Percentiles rank a stretch among this genome's conserved stretches.
Evolutionary conservation across 164 flowering plant species (phyloP).

Genomic region (Brasenia schreberi): DNA sequence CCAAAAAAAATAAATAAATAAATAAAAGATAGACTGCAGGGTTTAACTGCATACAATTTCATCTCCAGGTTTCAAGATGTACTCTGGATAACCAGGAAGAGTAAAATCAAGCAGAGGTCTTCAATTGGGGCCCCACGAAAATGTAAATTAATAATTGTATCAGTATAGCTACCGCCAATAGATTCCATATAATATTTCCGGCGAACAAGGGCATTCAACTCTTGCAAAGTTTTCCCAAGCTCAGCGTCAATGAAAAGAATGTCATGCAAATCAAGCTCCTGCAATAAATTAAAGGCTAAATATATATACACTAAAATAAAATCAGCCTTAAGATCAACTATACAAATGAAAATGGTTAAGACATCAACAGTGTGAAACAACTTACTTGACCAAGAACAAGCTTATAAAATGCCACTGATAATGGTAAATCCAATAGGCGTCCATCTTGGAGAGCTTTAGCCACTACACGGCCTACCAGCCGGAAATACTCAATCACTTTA

Average conservation of each 20-base stretch:
- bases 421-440: conserved; percentile 82
- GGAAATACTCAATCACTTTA: conserved; percentile 65
- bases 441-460: conserved; percentile 99
- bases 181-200: conserved; percentile 69
- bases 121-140: conserved; percentile 70
- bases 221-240: conserved; percentile 77
- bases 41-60: conserved; percentile 36
- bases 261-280: conserved; percentile 98
- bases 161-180: conserved; percentile 18
- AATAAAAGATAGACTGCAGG: neutral
- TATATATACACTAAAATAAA: neutral
- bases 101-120: conserved; percentile 90
- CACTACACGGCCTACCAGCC: conserved; percentile 84
- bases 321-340: neutral
- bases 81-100: conserved; percentile 95
- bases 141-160: conserved; percentile 30
- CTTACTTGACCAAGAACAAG: conserved; percentile 91
- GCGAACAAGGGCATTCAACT: conserved; percentile 58
- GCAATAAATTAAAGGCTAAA: conserved; percentile 7
- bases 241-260: conserved; percentile 72
- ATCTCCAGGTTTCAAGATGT: conserved; percentile 61
- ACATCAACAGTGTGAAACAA: neutral
- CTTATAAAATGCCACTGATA: conserved; percentile 78
- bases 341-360: neutral
- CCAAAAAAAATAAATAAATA: neutral